Evolutionary conservation across 345 rosid species (phyloP).

Genomic region (Ceriops zippeliana): DNA sequence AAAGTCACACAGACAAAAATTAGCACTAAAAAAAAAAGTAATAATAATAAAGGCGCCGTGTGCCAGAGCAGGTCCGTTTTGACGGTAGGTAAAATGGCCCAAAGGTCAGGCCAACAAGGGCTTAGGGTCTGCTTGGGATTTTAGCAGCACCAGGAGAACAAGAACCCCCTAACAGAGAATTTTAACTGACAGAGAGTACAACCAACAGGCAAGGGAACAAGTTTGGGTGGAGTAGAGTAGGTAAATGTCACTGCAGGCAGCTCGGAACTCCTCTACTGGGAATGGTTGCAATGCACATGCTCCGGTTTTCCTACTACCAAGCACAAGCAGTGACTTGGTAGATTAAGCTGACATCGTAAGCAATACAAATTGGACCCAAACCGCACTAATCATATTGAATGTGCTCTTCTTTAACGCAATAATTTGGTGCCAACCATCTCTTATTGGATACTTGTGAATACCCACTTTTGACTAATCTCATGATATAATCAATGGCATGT

Average conservation of each 20-base stretch:
- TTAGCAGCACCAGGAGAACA: no score
- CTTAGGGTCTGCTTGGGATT: no score
- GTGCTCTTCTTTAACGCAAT: neutral
- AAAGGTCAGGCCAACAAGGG: no score
- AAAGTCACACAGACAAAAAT: no score
- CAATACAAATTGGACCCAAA: conserved; percentile 6
- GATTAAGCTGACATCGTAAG: neutral
- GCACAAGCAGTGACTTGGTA: no score
- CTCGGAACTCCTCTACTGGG: neutral
- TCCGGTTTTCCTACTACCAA: conserved; percentile 1
- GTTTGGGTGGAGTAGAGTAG: conserved; percentile 3
- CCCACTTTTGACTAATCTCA: neutral
- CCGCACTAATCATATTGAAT: neutral
- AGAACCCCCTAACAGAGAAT: neutral
- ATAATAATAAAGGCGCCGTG: no score
- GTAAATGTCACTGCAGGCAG: no score
- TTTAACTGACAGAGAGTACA: neutral
- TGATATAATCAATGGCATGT: no score
- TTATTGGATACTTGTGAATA: no score
- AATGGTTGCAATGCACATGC: conserved; percentile 20
- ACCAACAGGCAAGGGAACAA: conserved; percentile 8
- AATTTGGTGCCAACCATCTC: neutral
- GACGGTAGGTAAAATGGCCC: no score
- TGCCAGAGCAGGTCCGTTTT: no score
- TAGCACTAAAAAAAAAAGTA: no score